These are phyloP conservation scores for Pythium dissimile DNA, from an alignment of 352 stramenopile genomes.

Conservation along the genomic window DNA sequence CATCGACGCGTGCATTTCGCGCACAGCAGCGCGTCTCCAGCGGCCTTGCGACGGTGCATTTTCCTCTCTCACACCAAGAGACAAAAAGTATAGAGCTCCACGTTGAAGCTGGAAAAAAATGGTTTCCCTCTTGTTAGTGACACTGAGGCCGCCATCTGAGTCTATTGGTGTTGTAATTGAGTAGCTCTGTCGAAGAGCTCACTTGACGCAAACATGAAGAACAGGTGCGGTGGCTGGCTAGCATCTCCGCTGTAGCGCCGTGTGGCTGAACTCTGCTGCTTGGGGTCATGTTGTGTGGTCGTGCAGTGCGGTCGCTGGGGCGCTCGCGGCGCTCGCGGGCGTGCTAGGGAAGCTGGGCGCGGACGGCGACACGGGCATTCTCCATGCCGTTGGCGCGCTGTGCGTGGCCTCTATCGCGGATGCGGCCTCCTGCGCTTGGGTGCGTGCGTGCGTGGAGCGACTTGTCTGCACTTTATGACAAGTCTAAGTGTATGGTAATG, in stretches of 20 bases:
- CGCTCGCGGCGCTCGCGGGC: constrained; percentile 50
- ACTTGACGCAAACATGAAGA: constrained; percentile 15
- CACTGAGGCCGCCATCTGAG: constrained; percentile 4
- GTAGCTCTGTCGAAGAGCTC: not conserved
- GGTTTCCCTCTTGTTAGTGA: too few relatives aligned
- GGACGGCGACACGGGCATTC: constrained; percentile 26
- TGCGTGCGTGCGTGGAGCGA: not conserved
- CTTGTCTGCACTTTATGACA: constrained; percentile 2
- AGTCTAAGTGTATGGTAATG: not conserved
- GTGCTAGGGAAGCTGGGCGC: constrained; percentile 60
- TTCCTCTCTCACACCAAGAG: too few relatives aligned
- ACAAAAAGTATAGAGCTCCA: too few relatives aligned
- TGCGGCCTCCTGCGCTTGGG: not conserved
- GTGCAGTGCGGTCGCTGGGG: constrained; percentile 46
- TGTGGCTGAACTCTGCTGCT: not conserved
- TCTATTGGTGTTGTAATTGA: too few relatives aligned
- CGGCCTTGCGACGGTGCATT: too few relatives aligned
- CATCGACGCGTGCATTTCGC: constrained; percentile 4
- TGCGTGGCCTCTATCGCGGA: constrained; percentile 10
- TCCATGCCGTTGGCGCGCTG: constrained; percentile 14
- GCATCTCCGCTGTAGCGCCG: too few relatives aligned
- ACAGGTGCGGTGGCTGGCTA: constrained; percentile 17
- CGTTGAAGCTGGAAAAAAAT: too few relatives aligned
- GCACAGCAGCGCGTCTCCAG: constrained; percentile 9
- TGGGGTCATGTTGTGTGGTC: not conserved